Base-by-base conservation (phyloP, 257 asterid genomes). In the Linderniella brevidens region DNA sequence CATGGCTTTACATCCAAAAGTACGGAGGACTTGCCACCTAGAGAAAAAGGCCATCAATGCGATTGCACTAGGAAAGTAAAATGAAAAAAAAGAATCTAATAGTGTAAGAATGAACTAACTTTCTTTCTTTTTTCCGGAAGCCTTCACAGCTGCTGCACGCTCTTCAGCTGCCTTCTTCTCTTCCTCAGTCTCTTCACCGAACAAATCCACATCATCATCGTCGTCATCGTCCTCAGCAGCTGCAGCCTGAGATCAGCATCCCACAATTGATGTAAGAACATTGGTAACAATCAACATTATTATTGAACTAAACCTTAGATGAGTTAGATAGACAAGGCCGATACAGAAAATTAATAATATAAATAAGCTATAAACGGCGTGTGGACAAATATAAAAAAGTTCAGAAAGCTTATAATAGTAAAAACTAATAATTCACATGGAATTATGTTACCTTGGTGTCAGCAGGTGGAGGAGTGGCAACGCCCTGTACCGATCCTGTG, bases 111-210 rank as follows among this genome's bases (percentile, higher is more conserved):
- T 18, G 51, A 49, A 52, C 93, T 66, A 35, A 87, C 97, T 75
- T 36, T 79, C 99, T 70, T 81, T 79, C 92, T 90, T 90, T 78
- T 90, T 85, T 48, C 60, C 68, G 60, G 99, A 68, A 14, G 92
- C 87, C 78, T 81, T 85, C 8, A 50, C 73, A 15, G 99, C 73
- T 35, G 98, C 96, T 9, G 94, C 92, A 44, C 94, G 94, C 18
- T 66, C 88, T 55, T 85, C 98, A 18, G 96, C 68, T 51, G 96
- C 96, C 56, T 69, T 75, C 73, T 90, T 90, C 69, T 84, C 98
- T 61, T 83, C 97, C 68, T 83, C 97, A 13, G 97, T 83, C 16
- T 50, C 55, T 10, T 50, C 55, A 37, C 39, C 48, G 7, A 39
- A 40, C 39, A 19, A n/a, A 52, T 52, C 48, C 38, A 52, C 57